phyloP scores from a whole-genome alignment of 345 rosid species.

The Kernera saxatilis region DNA sequence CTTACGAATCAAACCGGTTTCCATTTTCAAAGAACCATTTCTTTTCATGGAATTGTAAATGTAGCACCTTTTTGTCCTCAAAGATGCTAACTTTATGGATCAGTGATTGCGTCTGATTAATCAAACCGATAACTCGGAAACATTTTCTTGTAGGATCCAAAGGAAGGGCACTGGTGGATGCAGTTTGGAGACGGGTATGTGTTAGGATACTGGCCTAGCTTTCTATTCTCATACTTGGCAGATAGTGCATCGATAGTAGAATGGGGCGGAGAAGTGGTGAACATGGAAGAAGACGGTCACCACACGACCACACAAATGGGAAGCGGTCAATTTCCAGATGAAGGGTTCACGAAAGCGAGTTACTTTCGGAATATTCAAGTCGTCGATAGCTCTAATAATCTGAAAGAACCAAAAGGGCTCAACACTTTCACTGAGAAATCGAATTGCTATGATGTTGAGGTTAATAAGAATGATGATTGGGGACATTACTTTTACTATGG shows the following conservation, averaged over 20 bases:
- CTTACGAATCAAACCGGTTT: not conserved
- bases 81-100: not conserved
- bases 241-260: constrained; percentile 71
- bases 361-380: constrained; percentile 63
- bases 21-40: not conserved
- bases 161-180: constrained; percentile 84
- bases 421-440: constrained; percentile 60
- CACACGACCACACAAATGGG: constrained; percentile 77
- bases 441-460: constrained; percentile 58
- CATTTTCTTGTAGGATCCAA: constrained; percentile 46
- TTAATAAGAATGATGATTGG: constrained; percentile 48
- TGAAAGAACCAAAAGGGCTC: constrained; percentile 54
- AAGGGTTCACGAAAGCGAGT: constrained; percentile 59
- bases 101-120: not conserved
- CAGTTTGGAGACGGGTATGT: constrained; percentile 56
- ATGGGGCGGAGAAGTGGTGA: constrained; percentile 78
- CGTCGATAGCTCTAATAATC: constrained; percentile 56
- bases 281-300: constrained; percentile 51
- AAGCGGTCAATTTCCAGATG: constrained; percentile 59
- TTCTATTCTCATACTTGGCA: constrained; percentile 53
- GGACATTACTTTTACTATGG: constrained; percentile 63
- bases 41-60: not conserved
- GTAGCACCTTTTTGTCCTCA: not conserved
- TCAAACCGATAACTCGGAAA: not conserved
- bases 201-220: constrained; percentile 67